A percentile compares a stretch with the other conserved stretches of the same genome.
These are phyloP conservation scores for Lathyrus oleraceus DNA, from an alignment of 306 rosid species.

Conservation along the genomic window DNA sequence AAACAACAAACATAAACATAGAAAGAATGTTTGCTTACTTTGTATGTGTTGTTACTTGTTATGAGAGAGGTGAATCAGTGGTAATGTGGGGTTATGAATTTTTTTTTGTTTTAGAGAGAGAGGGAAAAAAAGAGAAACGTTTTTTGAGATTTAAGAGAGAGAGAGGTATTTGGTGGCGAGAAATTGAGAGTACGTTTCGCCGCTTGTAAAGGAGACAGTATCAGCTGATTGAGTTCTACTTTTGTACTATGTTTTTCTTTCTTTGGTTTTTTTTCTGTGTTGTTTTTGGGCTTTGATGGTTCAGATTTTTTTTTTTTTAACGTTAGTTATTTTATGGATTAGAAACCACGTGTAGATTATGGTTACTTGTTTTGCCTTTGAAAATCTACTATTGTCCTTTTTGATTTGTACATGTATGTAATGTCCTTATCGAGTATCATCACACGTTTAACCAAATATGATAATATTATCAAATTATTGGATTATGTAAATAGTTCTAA, in stretches of 20 bases:
- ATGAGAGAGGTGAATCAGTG: background rate
- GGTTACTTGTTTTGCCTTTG: too few species aligned
- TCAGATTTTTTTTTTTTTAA: background rate
- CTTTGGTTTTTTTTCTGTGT: background rate
- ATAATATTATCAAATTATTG: too few species aligned
- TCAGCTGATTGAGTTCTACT: background rate
- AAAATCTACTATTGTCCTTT: too few species aligned
- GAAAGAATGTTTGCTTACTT: constrained; percentile 2
- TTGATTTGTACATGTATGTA: too few species aligned
- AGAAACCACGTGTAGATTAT: too few species aligned
- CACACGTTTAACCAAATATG: too few species aligned
- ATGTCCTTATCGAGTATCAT: too few species aligned
- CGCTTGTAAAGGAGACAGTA: constrained; percentile 31
- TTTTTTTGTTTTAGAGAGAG: background rate
- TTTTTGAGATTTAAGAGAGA: background rate
- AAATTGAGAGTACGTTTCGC: constrained; percentile 32
- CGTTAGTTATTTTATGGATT: too few species aligned
- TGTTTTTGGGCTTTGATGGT: background rate
- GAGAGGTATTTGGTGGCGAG: background rate
- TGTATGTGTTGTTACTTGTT: background rate
- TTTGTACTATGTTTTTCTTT: background rate
- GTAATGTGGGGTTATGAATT: background rate
- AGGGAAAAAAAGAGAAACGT: background rate
- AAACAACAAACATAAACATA: background rate
- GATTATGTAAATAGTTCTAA: too few species aligned